These are phyloP conservation scores for Zasmidium angulare DNA, from an alignment of 2,329 filamentous ascomycete species.

Conservation along the genomic window DNA sequence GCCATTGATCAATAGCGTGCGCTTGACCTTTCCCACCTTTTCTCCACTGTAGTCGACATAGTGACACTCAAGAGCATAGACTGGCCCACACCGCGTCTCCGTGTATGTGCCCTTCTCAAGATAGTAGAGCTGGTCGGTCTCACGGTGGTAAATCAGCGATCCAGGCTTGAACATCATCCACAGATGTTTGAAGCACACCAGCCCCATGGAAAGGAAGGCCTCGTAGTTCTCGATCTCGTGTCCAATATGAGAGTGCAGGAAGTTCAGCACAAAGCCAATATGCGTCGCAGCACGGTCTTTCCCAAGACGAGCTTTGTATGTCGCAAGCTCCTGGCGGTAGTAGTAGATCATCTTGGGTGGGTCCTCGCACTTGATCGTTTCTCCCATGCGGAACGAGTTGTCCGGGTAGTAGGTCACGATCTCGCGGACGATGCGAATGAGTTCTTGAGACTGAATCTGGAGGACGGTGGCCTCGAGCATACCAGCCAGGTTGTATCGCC, in stretches of 20 bases:
- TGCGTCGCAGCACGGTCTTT: neutral
- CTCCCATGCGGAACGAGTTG: conserved; percentile 3
- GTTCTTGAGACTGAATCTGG: neutral
- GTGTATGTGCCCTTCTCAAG: conserved; percentile 3
- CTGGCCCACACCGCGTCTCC: neutral
- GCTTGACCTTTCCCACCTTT: conserved; percentile 1
- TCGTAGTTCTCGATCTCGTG: conserved; percentile 3
- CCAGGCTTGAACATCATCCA: neutral
- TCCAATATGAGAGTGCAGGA: conserved; percentile 4
- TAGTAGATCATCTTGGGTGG: conserved; percentile 4
- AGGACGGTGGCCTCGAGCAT: conserved; percentile 1
- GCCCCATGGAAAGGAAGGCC: neutral
- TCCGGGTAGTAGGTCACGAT: conserved; percentile 5
- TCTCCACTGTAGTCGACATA: conserved; percentile 6
- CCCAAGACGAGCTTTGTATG: neutral
- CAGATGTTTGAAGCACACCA: conserved; percentile 1
- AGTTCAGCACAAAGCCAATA: conserved; percentile 1
- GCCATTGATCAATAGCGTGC: neutral
- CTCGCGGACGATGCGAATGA: neutral
- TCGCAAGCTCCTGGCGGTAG: neutral
- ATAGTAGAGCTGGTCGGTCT: conserved; percentile 5
- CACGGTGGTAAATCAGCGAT: neutral
- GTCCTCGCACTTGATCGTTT: conserved; percentile 6
- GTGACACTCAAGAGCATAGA: conserved; percentile 3
- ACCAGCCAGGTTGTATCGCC: neutral